Evolutionary conservation across 1,284 basidiomycete species (phyloP).

Genomic region (Mycosarcoma mackinlayi): DNA sequence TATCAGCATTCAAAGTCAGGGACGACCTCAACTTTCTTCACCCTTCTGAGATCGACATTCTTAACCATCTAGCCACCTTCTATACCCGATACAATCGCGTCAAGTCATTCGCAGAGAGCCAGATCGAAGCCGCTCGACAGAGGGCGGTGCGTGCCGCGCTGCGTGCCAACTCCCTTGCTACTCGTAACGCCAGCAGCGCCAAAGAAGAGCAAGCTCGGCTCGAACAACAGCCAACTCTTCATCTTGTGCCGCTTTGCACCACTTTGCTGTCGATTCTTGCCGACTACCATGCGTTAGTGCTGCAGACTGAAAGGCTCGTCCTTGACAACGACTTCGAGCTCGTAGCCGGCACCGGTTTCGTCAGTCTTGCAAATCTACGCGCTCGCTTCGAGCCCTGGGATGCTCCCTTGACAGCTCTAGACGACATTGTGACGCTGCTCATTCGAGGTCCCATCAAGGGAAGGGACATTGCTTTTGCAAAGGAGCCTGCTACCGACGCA

Average conservation of each 20-base stretch:
- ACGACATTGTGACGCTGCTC: conserved; percentile 36
- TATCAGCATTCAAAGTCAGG: conserved; percentile 21
- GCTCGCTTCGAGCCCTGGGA: conserved; percentile 50
- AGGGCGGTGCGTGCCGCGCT: conserved; percentile 42
- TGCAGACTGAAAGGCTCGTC: conserved; percentile 40
- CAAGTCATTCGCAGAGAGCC: conserved; percentile 36
- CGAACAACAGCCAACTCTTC: conserved; percentile 40
- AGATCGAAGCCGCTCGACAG: conserved; percentile 41
- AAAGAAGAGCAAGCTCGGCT: conserved; percentile 23
- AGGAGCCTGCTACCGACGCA: conserved; percentile 2
- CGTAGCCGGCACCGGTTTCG: conserved; percentile 35
- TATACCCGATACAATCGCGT: conserved; percentile 41
- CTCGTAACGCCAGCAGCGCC: conserved; percentile 6
- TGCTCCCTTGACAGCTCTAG: conserved; percentile 40
- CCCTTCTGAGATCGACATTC: conserved; percentile 43
- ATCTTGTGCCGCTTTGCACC: conserved; percentile 50
- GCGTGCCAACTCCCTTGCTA: conserved; percentile 32
- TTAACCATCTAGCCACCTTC: conserved; percentile 45
- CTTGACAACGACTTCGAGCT: conserved; percentile 34
- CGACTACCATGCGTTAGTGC: conserved; percentile 44
- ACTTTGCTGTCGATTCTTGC: conserved; percentile 37
- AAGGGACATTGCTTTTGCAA: conserved; percentile 24
- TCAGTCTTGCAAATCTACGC: conserved; percentile 49
- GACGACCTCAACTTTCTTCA: conserved; percentile 44
- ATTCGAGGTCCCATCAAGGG: conserved; percentile 26